These are phyloP conservation scores for Arxiozyma heterogenica DNA, from an alignment of 1,139 yeast genomes.

Conservation along the genomic window DNA sequence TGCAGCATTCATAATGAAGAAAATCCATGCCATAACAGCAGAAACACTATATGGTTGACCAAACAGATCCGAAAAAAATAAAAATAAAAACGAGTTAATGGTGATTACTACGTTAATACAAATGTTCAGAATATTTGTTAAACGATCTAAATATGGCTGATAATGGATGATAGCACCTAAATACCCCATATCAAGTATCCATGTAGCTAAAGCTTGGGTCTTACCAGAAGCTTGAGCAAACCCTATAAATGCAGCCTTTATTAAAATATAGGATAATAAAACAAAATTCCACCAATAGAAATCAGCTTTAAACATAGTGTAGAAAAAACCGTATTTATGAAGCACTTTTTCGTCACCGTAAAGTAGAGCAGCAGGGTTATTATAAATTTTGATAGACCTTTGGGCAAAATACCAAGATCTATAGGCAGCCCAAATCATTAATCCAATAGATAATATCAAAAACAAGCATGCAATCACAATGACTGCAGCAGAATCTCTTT, in stretches of 20 bases:
- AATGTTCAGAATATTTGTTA: conserved; percentile 61
- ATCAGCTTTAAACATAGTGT: conserved; percentile 71
- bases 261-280: conserved; percentile 43
- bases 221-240: conserved; percentile 64
- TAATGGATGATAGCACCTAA: conserved; percentile 47
- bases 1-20: conserved; percentile 69
- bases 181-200: conserved; percentile 56
- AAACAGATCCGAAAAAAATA: conserved; percentile 65
- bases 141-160: conserved; percentile 61
- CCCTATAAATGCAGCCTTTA: conserved; percentile 57
- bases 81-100: conserved; percentile 60
- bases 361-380: conserved; percentile 68
- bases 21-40: conserved; percentile 74
- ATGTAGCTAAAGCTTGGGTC: conserved; percentile 56
- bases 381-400: conserved; percentile 42
- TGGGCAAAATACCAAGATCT: conserved; percentile 51
- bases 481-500: conserved; percentile 64
- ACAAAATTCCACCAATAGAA: conserved; percentile 71
- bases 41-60: conserved; percentile 59
- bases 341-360: conserved; percentile 61
- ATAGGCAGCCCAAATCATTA: conserved; percentile 51
- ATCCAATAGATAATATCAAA: conserved; percentile 44
- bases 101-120: conserved; percentile 56
- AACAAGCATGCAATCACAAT: conserved; percentile 60
- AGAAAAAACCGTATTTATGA: conserved; percentile 66